These are phyloP conservation scores for Melastoma candidum DNA, from an alignment of 441 rosid species.

Conservation along the genomic window DNA sequence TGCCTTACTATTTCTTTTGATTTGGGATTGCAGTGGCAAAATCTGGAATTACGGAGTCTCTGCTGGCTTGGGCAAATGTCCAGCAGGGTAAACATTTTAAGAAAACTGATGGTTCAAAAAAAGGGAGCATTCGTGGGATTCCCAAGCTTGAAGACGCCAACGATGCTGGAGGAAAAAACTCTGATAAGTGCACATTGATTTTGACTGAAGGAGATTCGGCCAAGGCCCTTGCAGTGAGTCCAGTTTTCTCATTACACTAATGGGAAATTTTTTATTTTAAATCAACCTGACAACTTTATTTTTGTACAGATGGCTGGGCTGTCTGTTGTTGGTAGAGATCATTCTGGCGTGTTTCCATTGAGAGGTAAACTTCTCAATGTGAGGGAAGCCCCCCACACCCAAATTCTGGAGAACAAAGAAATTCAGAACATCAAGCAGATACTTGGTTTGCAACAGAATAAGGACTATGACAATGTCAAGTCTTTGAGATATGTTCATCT, in stretches of 20 bases:
- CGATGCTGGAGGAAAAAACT: constrained; percentile 78
- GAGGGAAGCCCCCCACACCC: constrained; percentile 81
- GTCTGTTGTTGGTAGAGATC: constrained; percentile 56
- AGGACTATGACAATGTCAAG: constrained; percentile 53
- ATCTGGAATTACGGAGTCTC: constrained; percentile 68
- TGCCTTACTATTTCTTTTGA: no score
- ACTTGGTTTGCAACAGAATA: constrained; percentile 82
- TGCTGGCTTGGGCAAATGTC: constrained; percentile 84
- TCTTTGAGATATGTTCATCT: constrained; percentile 87
- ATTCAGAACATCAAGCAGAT: constrained; percentile 80
- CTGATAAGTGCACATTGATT: constrained; percentile 70
- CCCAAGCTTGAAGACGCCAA: constrained; percentile 89
- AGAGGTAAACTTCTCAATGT: constrained; percentile 92
- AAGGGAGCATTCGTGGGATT: constrained; percentile 41
- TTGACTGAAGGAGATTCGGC: constrained; percentile 99
- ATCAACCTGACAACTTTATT: not conserved
- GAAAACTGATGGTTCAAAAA: constrained; percentile 84
- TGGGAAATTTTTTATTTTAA: no score
- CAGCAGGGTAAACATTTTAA: constrained; percentile 81
- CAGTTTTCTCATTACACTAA: not conserved
- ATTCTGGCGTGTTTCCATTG: constrained; percentile 83
- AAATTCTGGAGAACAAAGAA: constrained; percentile 77
- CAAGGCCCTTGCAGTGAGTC: constrained; percentile 83
- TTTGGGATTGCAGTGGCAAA: constrained; percentile 45
- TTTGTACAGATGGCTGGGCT: constrained; percentile 64